Base-by-base conservation (phyloP, 2,329 filamentous ascomycete species). In the Paecilomyces fulvus region DNA sequence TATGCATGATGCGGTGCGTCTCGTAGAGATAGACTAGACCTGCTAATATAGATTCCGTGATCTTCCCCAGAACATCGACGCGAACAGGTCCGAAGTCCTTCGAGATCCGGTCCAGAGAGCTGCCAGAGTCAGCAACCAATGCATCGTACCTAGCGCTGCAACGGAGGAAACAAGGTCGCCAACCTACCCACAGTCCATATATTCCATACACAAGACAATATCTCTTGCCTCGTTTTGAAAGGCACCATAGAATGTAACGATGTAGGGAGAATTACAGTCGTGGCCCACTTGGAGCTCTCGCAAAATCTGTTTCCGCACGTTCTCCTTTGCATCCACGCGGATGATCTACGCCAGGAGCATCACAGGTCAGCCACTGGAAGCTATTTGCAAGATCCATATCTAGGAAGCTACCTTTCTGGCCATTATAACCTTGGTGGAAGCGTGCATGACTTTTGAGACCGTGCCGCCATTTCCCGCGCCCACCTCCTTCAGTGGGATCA, bases 151-250 rank as follows among this genome's bases (percentile, higher is more conserved):
- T 17, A 43, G n/a, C 10, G 10, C 30, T 43, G 5, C 17, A 17
- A 5, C 25, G 25, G 6, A 43, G 8, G 5, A n/a, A n/a, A n/a
- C n/a, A n/a, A 20, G 37, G n/a, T 43, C 12, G n/a, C n/a, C n/a
- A 43, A 78, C 89, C 75, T 82, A 97, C 94, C 94, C 94, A 71
- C 92, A 90, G 75, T 99, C 94, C 90, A 96, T 96, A 72, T 99
- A 97, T 73, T 99, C 94, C 94, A 99, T 99, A 74, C 94, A 99
- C 87, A 99, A 92, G 65, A 97, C 95, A 58, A 99, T 95, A 76
- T 99, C 94, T 70, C 95, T 92, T 60, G 91, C 91, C 69, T 95
- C 89, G 70, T 96, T 97, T 68, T 97, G 83, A 70, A 97, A 99
- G 37, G 94, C 94, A 59, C 94, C 94, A 69, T 97, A 97, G 74